Evolutionary conservation across 73 alveolate genomes (phyloP), one percentile per base, ranked within the genome.

Genomic region (Paramecium sonneborni): DNA sequence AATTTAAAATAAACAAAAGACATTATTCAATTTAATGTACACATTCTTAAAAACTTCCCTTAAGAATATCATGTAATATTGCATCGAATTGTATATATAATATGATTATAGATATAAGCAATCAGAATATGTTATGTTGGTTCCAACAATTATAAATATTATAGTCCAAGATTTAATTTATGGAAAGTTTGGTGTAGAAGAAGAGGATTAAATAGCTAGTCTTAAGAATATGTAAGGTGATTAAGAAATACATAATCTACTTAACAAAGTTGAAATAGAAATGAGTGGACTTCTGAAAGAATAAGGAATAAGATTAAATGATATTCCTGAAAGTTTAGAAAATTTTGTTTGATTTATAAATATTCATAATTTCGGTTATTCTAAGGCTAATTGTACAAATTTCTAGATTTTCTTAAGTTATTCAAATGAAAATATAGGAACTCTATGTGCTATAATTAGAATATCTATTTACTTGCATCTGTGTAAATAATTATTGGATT

Each of bases 401-500:
- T 62, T 30, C 28, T 12, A 0, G 24, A 62, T 62, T 62, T 62
- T 12, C 24, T 62, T 62, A 12, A 62, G 21, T 62, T 62, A 26
- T 5, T 62, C 84, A 28, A 30, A 32, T 26, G 52, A 62, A 62
- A 62, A 62, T 23, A 30, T 62, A 1, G 84, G 84, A 30, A 62
- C 84, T 62, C 84, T 21, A 14, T 62, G 84, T 0, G 84, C 84
- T 62, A 9, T 3, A 23, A 62, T 62, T 0, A 12, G 24, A 28
- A 26, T 62, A 30, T 23, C 26, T n/a, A 9, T 3, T 30, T 62
- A 62, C 84, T 62, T 30, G 84, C 44, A 74, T 74, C 87, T n/a
- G 87, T 74, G 4, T 74, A n/a, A n/a, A 74, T 74, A 2, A 74
- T 74, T 37, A 74, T 1, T 2, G 87, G 87, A 74, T 74, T 74